phyloP scores from a whole-genome alignment of 768 basidiomycete species.

The Mycena maculata region DNA sequence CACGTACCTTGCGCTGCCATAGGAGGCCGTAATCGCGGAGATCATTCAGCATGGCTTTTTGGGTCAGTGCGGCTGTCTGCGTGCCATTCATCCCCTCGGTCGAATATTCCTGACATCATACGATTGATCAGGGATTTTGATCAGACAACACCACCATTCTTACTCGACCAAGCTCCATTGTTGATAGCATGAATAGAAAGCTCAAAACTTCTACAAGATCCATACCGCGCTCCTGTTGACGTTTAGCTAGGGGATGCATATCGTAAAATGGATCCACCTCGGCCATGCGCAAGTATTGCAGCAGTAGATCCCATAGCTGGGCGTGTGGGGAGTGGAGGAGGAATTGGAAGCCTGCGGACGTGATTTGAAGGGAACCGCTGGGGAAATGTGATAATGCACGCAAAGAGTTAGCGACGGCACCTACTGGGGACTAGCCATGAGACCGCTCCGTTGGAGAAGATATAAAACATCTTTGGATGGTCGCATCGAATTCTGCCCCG shows the following conservation, averaged over 20 bases:
- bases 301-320: constrained; percentile 93
- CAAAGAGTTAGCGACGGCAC: constrained; percentile 38
- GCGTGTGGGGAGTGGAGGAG: constrained; percentile 93
- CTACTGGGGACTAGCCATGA: constrained; percentile 84
- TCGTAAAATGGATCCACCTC: constrained; percentile 63
- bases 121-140: constrained; percentile 32
- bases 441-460: constrained; percentile 83
- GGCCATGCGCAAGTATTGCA: constrained; percentile 89
- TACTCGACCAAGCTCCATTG: constrained; percentile 93
- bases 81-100: constrained; percentile 75
- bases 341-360: constrained; percentile 96
- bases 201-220: constrained; percentile 93
- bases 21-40: constrained; percentile 95
- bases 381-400: constrained; percentile 29
- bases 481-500: constrained; percentile 76
- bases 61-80: constrained; percentile 52
- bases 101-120: constrained; percentile 80
- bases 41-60: constrained; percentile 90
- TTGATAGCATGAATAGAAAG: constrained; percentile 97
- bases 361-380: constrained; percentile 81
- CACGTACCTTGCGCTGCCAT: constrained; percentile 81
- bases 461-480: constrained; percentile 88
- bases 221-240: constrained; percentile 81
- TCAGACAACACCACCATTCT: constrained; percentile 37
- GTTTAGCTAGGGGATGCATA: constrained; percentile 33